These are phyloP conservation scores for Chlorella ohadii DNA, from an alignment of 139 green algal genomes.

Conservation along the genomic window DNA sequence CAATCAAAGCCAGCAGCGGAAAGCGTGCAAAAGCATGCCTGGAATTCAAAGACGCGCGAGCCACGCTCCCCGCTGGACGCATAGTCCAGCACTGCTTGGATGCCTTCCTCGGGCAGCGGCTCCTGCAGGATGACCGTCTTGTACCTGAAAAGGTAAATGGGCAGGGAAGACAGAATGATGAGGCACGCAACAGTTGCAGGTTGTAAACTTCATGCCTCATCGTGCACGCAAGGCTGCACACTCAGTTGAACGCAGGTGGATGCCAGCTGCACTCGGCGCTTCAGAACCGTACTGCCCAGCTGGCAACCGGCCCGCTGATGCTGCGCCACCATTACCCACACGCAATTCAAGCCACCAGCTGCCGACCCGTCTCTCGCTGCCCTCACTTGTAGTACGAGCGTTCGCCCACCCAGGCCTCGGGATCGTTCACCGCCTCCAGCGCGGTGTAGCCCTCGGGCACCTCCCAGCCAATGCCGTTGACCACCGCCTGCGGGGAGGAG, in stretches of 20 bases:
- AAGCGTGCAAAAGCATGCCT: too few species aligned
- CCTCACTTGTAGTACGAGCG: not conserved
- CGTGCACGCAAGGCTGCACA: not conserved
- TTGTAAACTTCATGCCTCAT: too few species aligned
- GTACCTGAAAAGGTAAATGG: not conserved
- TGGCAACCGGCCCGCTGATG: too few species aligned
- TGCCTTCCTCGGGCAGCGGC: not conserved
- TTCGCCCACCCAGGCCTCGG: not conserved
- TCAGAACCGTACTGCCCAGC: too few species aligned
- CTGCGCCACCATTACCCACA: too few species aligned
- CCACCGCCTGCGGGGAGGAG: not conserved
- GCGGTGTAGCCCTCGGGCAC: not conserved
- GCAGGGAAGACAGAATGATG: too few species aligned
- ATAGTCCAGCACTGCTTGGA: conserved; percentile 2
- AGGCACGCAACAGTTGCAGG: too few species aligned
- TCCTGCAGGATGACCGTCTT: not conserved
- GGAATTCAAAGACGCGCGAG: not conserved
- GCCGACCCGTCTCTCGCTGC: too few species aligned
- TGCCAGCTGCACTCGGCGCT: too few species aligned
- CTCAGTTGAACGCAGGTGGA: too few species aligned
- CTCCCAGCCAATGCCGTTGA: not conserved
- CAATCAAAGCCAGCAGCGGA: too few species aligned
- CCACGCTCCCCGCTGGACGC: not conserved
- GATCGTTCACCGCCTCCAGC: not conserved
- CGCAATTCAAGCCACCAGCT: too few species aligned